These are phyloP conservation scores for Dactylorhiza incarnata DNA, from an alignment of 106 monocot species.

Conservation along the genomic window DNA sequence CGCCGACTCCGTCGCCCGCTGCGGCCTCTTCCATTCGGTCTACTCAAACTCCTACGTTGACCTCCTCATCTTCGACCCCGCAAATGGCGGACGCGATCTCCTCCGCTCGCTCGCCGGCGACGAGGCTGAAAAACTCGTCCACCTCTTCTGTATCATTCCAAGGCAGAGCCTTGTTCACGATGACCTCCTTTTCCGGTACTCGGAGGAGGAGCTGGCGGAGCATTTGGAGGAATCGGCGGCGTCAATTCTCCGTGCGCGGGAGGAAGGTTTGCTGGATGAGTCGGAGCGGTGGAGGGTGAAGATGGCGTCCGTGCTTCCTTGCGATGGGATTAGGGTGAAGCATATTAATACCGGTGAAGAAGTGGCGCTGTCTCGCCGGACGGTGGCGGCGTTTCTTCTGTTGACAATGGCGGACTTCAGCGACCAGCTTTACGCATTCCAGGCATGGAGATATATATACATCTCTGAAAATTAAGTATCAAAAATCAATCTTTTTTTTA, in stretches of 20 bases:
- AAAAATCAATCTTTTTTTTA: no score
- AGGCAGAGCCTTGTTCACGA: conserved; percentile 62
- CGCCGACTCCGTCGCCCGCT: conserved; percentile 50
- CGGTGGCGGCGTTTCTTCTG: conserved; percentile 50
- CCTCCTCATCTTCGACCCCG: conserved; percentile 73
- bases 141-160: conserved; percentile 81
- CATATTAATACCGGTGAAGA: conserved; percentile 74
- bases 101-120: conserved; percentile 32
- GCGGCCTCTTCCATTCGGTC: conserved; percentile 87
- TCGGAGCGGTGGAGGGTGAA: conserved; percentile 46
- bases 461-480: no score
- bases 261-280: conserved; percentile 10
- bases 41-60: conserved; percentile 95
- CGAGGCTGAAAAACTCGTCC: conserved; percentile 58
- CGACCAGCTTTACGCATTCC: conserved; percentile 66
- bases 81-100: conserved; percentile 27
- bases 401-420: conserved; percentile 86
- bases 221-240: conserved; percentile 30
- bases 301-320: conserved; percentile 30
- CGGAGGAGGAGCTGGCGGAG: conserved; percentile 42
- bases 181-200: conserved; percentile 45
- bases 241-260: conserved; percentile 15
- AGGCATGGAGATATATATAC: background rate
- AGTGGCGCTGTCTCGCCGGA: conserved; percentile 41
- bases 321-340: conserved; percentile 36